Evolutionary conservation across 176 grass and related monocot species (phyloP).

Genomic region (Luzula sylvatica): DNA sequence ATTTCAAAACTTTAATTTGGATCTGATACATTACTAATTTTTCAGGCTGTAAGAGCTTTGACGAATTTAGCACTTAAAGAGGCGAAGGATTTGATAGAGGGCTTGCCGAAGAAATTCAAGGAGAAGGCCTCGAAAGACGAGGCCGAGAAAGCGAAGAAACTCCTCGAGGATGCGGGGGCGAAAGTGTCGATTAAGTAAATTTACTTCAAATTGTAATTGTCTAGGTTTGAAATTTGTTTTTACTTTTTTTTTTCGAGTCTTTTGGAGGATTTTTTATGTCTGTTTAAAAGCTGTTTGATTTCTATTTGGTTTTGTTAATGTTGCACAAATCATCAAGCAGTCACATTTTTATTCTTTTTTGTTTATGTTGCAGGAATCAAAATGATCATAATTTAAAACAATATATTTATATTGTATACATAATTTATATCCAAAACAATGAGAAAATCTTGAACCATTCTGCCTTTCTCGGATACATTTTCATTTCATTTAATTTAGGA

Average conservation of each 20-base stretch:
- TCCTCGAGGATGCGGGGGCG: conserved; percentile 79
- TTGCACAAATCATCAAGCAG: neutral
- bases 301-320: conserved; percentile 15
- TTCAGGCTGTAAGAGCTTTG: conserved; percentile 29
- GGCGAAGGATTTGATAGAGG: conserved; percentile 84
- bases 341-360: neutral
- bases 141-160: conserved; percentile 70
- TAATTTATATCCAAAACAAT: too few species aligned
- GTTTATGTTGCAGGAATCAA: too few species aligned
- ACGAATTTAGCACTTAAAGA: conserved; percentile 77
- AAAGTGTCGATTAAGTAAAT: conserved; percentile 59
- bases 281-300: neutral
- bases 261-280: too few species aligned
- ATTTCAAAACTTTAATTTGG: too few species aligned
- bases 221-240: conserved; percentile 12
- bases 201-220: neutral
- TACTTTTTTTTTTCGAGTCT: conserved; percentile 9
- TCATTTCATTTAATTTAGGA: too few species aligned
- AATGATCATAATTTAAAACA: too few species aligned
- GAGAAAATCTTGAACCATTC: too few species aligned
- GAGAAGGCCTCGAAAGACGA: conserved; percentile 68
- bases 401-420: too few species aligned
- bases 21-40: neutral
- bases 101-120: conserved; percentile 81
- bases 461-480: too few species aligned